phyloP scores from a whole-genome alignment of 2,329 filamentous ascomycete genomes.

The Thielaviopsis punctulata region DNA sequence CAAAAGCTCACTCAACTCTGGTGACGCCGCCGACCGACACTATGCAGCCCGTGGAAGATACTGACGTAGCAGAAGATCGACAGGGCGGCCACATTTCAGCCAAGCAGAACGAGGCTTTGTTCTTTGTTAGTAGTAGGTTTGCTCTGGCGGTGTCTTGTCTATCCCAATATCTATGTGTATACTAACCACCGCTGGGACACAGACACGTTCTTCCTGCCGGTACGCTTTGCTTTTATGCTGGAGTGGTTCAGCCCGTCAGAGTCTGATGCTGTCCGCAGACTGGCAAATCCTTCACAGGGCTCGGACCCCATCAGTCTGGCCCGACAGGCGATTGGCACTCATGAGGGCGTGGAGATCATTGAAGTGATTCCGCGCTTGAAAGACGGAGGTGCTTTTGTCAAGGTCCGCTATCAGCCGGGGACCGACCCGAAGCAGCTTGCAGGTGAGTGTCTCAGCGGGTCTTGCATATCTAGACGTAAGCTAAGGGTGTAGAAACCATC shows the following conservation, averaged over 20 bases:
- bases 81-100: constrained; percentile 70
- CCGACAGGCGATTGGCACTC: constrained; percentile 44
- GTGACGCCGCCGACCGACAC: constrained; percentile 8
- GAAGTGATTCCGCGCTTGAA: constrained; percentile 73
- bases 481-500: constrained; percentile 28
- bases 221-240: constrained; percentile 6
- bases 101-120: constrained; percentile 57
- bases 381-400: constrained; percentile 87
- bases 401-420: constrained; percentile 42
- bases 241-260: constrained; percentile 10
- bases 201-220: constrained; percentile 10
- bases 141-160: neutral
- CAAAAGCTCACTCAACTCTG: constrained; percentile 13
- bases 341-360: constrained; percentile 50
- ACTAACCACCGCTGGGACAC: neutral
- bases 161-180: neutral
- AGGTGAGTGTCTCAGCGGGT: constrained; percentile 16
- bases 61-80: constrained; percentile 33
- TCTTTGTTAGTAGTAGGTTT: constrained; percentile 73
- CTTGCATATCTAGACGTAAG: neutral
- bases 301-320: constrained; percentile 38
- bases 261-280: constrained; percentile 19
- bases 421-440: constrained; percentile 26
- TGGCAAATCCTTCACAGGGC: constrained; percentile 32
- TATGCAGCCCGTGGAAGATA: constrained; percentile 9